Evolutionary conservation across 139 green algal species (phyloP), one percentile per base, ranked within the genome.

Genomic region (Chlorella ohadii): DNA sequence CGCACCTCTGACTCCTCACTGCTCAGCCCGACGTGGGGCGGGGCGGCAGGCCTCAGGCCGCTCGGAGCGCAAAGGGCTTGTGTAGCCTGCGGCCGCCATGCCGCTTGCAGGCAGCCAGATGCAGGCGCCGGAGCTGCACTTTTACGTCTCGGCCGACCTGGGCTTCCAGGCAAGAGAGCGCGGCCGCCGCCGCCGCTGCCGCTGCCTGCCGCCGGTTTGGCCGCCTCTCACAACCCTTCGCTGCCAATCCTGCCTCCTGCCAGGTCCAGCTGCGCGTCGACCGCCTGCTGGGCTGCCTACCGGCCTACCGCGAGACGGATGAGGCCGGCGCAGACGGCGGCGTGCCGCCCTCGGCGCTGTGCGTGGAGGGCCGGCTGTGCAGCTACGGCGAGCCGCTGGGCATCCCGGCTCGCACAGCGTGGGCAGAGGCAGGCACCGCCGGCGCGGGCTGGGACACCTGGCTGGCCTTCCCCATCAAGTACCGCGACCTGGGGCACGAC

Each of bases 391-490:
- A 95, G 47, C 63, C 82, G 31, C 78, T 95, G 72, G 92, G 91
- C 2, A 78, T 95, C 44, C 86, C 92, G 16, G 71, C 82, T 0
- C 72, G 86, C 22, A 93, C 93, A 0, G 87, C 70, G 0, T 96
- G 91, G 65, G 80, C 82, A 27, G 87, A 95, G 34, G 82, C 91
- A 12, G 72, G 38, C 1, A 17, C 41, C 0, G 36, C 31, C 0
- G 87, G 89, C 2, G 88, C 82, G 57, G 47, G 44, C 28, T 98
- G 95, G 93, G 85, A 91, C 68, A 88, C 96, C 78, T 94, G 89
- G 87, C 85, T 98, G 9, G 86, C 86, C 38, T 94, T 97, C 78
- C 92, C 89, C 44, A 77, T 94, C n/a, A 97, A 97, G 90, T 98
- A 97, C 79, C 91, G 93, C 1, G 96, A 98, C 88, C 90, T 98